phyloP scores from a whole-genome alignment of 73 alveolate species.

The Vitrella brassicaformis region DNA sequence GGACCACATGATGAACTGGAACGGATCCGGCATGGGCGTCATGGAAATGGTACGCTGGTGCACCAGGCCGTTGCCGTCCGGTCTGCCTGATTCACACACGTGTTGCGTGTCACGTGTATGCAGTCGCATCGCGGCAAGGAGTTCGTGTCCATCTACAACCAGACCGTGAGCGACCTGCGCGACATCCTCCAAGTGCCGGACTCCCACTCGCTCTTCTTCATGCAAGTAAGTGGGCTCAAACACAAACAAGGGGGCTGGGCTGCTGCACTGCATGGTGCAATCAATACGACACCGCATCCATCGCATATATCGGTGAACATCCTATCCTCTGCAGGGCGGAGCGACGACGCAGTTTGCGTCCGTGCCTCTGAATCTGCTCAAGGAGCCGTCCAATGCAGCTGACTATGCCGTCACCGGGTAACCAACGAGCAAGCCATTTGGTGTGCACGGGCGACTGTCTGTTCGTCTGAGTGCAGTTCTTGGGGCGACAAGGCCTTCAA shows the following conservation, averaged over 20 bases:
- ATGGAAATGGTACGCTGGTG: not conserved
- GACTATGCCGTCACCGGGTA: slow-evolving; percentile 57
- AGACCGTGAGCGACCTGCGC: slow-evolving; percentile 44
- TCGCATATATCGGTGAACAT: no score
- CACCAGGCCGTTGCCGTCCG: not conserved
- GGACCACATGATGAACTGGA: slow-evolving; percentile 56
- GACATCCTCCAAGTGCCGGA: slow-evolving; percentile 53
- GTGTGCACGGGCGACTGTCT: no score
- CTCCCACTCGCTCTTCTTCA: slow-evolving; percentile 37
- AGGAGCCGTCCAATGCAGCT: slow-evolving; percentile 31
- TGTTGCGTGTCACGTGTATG: not conserved
- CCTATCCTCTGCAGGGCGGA: no score
- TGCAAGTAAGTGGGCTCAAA: no score
- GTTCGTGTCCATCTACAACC: slow-evolving; percentile 39
- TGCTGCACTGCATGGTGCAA: no score
- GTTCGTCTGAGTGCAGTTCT: no score
- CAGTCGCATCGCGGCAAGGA: slow-evolving; percentile 38
- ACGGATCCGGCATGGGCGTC: slow-evolving; percentile 53
- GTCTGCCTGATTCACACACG: not conserved
- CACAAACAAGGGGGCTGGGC: no score
- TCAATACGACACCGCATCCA: no score
- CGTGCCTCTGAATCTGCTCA: slow-evolving; percentile 53
- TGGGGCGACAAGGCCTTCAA: slow-evolving; percentile 48
- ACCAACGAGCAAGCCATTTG: no score
- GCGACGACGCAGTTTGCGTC: slow-evolving; percentile 58